Conservation (phyloP, 2,329 filamentous ascomycete genomes). For the Colletotrichum lindemuthianum region DNA sequence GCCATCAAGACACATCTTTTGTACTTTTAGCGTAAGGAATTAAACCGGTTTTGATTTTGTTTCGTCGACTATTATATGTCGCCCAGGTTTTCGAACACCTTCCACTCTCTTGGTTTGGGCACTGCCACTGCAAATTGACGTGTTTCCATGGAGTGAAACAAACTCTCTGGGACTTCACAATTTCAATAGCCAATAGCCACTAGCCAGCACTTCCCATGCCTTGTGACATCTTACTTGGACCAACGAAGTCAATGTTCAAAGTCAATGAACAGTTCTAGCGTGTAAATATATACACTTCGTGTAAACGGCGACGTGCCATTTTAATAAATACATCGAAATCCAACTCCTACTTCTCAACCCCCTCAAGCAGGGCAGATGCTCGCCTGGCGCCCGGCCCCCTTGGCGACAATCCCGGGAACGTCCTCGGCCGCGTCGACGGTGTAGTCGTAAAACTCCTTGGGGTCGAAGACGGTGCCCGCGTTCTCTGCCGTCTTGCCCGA, state of each 20-base stretch:
- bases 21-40: no score
- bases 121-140: no score
- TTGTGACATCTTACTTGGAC: no score
- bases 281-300: conserved; percentile 14
- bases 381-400: conserved; percentile 39
- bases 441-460: conserved; percentile 35
- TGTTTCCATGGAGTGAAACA: no score
- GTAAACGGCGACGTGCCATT: conserved; percentile 13
- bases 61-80: no score
- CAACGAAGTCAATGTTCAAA: conserved; percentile 4
- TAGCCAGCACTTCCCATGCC: no score
- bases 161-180: no score
- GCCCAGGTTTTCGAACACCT: no score
- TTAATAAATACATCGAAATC: conserved; percentile 25
- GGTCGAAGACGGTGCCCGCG: conserved; percentile 31
- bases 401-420: conserved; percentile 37
- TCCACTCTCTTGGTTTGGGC: no score
- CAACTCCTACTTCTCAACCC: background rate
- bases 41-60: no score
- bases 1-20: no score
- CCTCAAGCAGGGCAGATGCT: conserved; percentile 36
- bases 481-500: conserved; percentile 28
- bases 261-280: conserved; percentile 18
- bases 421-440: conserved; percentile 36
- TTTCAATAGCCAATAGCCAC: no score